These are phyloP conservation scores for Wickerhamomyces rabaulensis DNA, from an alignment of 805 yeast genomes.

Conservation along the genomic window DNA sequence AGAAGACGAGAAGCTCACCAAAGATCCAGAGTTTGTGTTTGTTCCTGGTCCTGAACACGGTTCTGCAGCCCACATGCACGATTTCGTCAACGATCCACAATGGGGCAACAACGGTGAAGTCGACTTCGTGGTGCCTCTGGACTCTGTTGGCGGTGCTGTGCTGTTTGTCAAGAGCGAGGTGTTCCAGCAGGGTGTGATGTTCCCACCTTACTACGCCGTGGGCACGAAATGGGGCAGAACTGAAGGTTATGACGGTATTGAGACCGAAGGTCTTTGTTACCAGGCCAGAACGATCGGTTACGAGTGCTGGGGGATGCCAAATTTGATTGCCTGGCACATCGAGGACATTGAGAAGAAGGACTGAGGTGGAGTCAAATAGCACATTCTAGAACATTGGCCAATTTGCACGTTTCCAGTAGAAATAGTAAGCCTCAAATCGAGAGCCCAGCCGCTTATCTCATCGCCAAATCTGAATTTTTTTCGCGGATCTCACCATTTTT, in stretches of 20 bases:
- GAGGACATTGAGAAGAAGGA: neutral
- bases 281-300: conserved; percentile 40
- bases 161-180: conserved; percentile 38
- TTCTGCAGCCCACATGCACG: conserved; percentile 19
- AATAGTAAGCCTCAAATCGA: too few relatives aligned
- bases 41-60: conserved; percentile 21
- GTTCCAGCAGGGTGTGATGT: conserved; percentile 40
- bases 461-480: too few relatives aligned
- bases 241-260: conserved; percentile 51
- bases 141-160: conserved; percentile 50
- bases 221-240: conserved; percentile 39
- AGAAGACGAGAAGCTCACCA: conserved; percentile 12
- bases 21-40: conserved; percentile 17
- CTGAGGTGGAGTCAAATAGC: too few relatives aligned
- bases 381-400: too few relatives aligned
- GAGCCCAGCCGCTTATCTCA: too few relatives aligned
- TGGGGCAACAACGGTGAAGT: conserved; percentile 8
- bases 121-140: conserved; percentile 26
- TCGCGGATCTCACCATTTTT: too few relatives aligned
- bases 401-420: too few relatives aligned
- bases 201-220: conserved; percentile 40
- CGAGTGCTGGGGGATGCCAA: conserved; percentile 46
- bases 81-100: conserved; percentile 6
- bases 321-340: conserved; percentile 36
- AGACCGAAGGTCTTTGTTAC: conserved; percentile 49